Percentiles rank a stretch among this genome's conserved stretches.
These are phyloP conservation scores for Agastache rugosa DNA, from an alignment of 257 asterid species.

Conservation along the genomic window DNA sequence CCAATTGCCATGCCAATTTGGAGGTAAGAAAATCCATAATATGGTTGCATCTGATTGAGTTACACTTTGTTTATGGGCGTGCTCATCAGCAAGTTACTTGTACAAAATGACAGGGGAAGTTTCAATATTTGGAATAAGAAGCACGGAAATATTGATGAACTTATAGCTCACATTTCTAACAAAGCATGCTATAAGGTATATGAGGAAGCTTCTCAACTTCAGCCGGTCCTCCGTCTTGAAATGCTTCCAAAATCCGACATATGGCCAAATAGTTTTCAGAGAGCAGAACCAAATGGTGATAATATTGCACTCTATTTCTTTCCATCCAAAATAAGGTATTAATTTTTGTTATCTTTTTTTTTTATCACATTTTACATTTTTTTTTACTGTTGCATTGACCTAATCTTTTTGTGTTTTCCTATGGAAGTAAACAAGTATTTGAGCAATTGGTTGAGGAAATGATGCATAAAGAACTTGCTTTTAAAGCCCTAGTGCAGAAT, in stretches of 20 bases:
- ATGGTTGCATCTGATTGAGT: neutral
- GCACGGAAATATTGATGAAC: slow-evolving; percentile 44
- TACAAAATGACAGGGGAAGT: slow-evolving; percentile 58
- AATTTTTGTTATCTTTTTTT: neutral
- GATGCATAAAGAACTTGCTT: slow-evolving; percentile 55
- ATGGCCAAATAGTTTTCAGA: slow-evolving; percentile 79
- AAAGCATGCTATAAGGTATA: slow-evolving; percentile 58
- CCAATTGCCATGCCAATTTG: slow-evolving; percentile 63
- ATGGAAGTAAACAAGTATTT: slow-evolving; percentile 52
- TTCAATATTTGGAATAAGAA: slow-evolving; percentile 51
- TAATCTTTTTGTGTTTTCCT: slow-evolving; percentile 10
- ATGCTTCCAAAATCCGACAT: slow-evolving; percentile 61
- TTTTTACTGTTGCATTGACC: neutral
- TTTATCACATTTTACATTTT: neutral
- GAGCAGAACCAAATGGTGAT: slow-evolving; percentile 52
- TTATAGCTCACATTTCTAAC: slow-evolving; percentile 64
- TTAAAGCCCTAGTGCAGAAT: slow-evolving; percentile 58
- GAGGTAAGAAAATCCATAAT: slow-evolving; percentile 58
- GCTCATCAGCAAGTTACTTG: slow-evolving; percentile 28
- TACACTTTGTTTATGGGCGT: neutral
- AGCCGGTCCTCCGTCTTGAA: slow-evolving; percentile 60
- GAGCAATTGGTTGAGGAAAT: slow-evolving; percentile 65
- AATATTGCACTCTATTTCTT: slow-evolving; percentile 82
- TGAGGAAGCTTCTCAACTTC: slow-evolving; percentile 51
- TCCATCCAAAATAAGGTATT: slow-evolving; percentile 59